Conservation (phyloP, 116 monocot genomes). For the Phalaenopsis hybrid region DNA sequence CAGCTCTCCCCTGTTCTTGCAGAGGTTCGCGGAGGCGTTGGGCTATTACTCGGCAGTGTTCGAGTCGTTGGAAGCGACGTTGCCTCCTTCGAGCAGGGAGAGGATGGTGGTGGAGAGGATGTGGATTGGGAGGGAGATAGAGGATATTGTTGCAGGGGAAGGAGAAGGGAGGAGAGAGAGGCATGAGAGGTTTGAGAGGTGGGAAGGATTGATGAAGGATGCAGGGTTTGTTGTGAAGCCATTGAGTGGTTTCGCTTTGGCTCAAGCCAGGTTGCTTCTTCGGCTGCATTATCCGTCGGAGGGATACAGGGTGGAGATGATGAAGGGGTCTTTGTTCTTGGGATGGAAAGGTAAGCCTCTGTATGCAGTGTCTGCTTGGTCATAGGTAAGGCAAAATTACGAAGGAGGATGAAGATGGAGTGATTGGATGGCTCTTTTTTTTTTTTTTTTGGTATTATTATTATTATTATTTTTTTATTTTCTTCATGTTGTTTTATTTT, state of each 20-base stretch:
- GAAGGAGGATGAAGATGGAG: no score
- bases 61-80: slow-evolving; percentile 81
- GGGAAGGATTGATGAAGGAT: slow-evolving; percentile 41
- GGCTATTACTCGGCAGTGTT: slow-evolving; percentile 70
- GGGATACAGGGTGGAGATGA: slow-evolving; percentile 54
- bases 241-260: slow-evolving; percentile 50
- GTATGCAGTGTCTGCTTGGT: slow-evolving; percentile 87
- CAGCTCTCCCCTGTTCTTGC: slow-evolving; percentile 33
- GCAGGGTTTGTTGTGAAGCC: slow-evolving; percentile 35
- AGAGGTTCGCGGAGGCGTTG: slow-evolving; percentile 48
- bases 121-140: slow-evolving; percentile 67
- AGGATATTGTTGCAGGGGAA: slow-evolving; percentile 31
- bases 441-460: no score
- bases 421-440: no score
- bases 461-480: no score
- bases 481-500: no score
- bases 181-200: slow-evolving; percentile 45
- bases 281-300: slow-evolving; percentile 79
- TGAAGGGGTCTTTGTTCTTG: slow-evolving; percentile 52
- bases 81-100: slow-evolving; percentile 62
- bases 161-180: slow-evolving; percentile 17
- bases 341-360: slow-evolving; percentile 70
- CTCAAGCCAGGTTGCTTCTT: slow-evolving; percentile 68
- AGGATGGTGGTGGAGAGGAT: slow-evolving; percentile 56
- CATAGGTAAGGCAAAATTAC: neutral